These are phyloP conservation scores for Ilyonectria robusta DNA, from an alignment of 2,329 filamentous ascomycete genomes.

Conservation along the genomic window DNA sequence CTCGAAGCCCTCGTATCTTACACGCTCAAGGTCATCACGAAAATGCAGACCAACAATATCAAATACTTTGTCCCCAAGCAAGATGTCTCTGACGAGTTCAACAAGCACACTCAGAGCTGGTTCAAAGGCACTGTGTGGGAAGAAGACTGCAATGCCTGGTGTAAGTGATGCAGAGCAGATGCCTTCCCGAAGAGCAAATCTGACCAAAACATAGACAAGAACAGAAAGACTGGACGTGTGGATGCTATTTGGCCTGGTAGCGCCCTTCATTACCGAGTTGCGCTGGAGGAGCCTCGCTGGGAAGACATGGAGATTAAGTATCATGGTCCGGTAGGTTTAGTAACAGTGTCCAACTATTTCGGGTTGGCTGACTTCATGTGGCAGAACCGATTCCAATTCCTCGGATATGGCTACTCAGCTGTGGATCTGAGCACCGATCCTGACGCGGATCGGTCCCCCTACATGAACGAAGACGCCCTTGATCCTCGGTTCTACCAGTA, in stretches of 20 bases:
- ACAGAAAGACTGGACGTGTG: slow-evolving; percentile 6
- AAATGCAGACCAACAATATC: slow-evolving; percentile 19
- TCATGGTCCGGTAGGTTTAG: not conserved
- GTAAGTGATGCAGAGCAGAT: not conserved
- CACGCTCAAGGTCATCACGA: slow-evolving; percentile 2
- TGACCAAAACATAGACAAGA: not conserved
- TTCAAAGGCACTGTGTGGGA: slow-evolving; percentile 16
- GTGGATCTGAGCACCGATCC: slow-evolving; percentile 1
- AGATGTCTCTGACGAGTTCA: slow-evolving; percentile 11
- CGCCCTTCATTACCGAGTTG: slow-evolving; percentile 8
- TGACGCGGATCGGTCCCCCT: not conserved
- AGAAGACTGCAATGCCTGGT: slow-evolving; percentile 18
- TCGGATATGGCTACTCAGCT: slow-evolving; percentile 4
- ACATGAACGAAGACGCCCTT: not conserved
- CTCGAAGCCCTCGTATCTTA: not conserved
- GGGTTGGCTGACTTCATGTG: not conserved
- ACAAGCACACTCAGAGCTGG: slow-evolving; percentile 8
- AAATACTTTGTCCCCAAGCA: slow-evolving; percentile 10
- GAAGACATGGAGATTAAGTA: slow-evolving; percentile 20
- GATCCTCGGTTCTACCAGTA: slow-evolving; percentile 9
- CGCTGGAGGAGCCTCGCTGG: not conserved
- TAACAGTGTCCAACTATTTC: not conserved
- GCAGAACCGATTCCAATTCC: slow-evolving; percentile 1
- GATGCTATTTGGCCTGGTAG: slow-evolving; percentile 21
- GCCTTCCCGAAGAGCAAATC: not conserved